Percentiles rank a stretch among this genome's conserved stretches.
These are phyloP conservation scores for Penicillium manginii DNA, from an alignment of 495 filamentous ascomycete species.

Conservation along the genomic window DNA sequence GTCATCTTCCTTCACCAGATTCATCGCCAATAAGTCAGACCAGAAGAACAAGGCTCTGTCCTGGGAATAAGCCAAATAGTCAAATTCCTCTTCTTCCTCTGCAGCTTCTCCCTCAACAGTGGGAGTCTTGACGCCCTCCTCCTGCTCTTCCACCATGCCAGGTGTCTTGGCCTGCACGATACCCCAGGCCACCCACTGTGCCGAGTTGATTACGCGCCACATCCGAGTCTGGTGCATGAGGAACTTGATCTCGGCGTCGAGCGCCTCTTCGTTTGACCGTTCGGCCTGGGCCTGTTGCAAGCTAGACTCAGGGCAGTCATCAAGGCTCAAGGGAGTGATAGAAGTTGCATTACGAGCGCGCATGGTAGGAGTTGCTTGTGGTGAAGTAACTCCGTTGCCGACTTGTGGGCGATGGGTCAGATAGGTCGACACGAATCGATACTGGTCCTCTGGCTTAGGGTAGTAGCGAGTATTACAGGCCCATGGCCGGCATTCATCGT, in stretches of 20 bases:
- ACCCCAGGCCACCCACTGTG: conserved; percentile 95
- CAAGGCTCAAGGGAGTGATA: conserved; percentile 40
- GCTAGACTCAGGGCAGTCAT: conserved; percentile 33
- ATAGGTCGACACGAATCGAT: conserved; percentile 83
- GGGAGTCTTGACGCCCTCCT: conserved; percentile 14
- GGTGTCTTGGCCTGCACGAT: conserved; percentile 90
- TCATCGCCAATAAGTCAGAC: conserved; percentile 79
- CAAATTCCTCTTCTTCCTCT: conserved; percentile 75
- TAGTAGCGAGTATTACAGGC: conserved; percentile 69
- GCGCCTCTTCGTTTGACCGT: conserved; percentile 56
- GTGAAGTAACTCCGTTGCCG: conserved; percentile 55
- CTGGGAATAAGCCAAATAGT: conserved; percentile 90
- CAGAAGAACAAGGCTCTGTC: conserved; percentile 91
- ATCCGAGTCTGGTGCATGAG: conserved; percentile 76
- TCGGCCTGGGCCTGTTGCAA: conserved; percentile 52
- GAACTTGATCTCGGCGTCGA: conserved; percentile 65
- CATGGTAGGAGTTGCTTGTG: conserved; percentile 52
- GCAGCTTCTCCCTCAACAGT: conserved; percentile 30
- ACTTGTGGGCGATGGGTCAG: conserved; percentile 74
- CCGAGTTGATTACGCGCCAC: conserved; percentile 86
- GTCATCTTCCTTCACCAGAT: conserved; percentile 71
- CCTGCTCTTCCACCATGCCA: conserved; percentile 51
- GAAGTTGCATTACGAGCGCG: conserved; percentile 37
- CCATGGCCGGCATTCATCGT: conserved; percentile 65
- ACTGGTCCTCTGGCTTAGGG: conserved; percentile 80